Evolutionary conservation across 805 yeast genomes (phyloP).

Genomic region (Candida tallmaniae): DNA sequence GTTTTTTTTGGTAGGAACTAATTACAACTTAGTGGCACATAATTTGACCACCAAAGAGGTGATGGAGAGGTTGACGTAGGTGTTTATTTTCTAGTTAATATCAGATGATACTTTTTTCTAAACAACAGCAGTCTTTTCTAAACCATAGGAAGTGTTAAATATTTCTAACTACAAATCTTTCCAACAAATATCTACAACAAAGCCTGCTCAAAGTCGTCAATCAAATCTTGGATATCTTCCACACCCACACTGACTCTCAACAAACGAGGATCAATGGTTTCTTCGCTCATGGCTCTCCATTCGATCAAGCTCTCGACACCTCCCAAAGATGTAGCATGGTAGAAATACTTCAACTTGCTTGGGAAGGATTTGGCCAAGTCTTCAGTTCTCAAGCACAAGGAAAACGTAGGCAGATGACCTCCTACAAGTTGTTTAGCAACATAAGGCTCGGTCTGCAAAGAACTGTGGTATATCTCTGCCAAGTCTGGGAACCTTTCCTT

Average conservation of each 20-base stretch:
- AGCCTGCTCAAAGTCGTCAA: conserved; percentile 66
- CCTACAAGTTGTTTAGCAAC: conserved; percentile 59
- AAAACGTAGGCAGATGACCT: conserved; percentile 68
- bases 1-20: conserved; percentile 34
- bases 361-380: conserved; percentile 64
- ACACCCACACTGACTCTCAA: conserved; percentile 78
- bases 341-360: conserved; percentile 60
- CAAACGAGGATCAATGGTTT: conserved; percentile 49
- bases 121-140: no score
- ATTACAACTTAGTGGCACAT: conserved; percentile 20
- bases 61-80: conserved; percentile 19
- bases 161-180: no score
- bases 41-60: conserved; percentile 19
- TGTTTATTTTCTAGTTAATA: no score
- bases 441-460: conserved; percentile 67
- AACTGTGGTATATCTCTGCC: conserved; percentile 59
- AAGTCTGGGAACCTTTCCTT: conserved; percentile 44
- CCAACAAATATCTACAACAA: no score
- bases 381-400: conserved; percentile 49
- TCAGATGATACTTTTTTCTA: no score
- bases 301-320: conserved; percentile 89
- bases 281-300: conserved; percentile 74
- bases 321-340: conserved; percentile 82
- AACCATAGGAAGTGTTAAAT: no score
- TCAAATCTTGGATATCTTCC: conserved; percentile 73